Base-by-base conservation (phyloP, 2,329 filamentous ascomycete species). In the Paecilomyces variotii region DNA sequence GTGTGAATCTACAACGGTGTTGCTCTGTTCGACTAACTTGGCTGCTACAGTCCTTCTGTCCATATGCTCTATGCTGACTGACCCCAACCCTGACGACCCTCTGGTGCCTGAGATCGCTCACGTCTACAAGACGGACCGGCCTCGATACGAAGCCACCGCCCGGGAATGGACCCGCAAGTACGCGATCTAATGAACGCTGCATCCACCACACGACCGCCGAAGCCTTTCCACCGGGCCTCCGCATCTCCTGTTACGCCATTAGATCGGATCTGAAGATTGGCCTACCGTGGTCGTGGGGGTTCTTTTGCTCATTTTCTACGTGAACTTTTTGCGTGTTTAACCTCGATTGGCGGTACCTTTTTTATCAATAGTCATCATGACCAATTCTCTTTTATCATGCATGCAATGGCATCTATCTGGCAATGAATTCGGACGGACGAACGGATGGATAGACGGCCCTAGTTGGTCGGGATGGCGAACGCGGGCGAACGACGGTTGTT, bases 81-180 rank as follows among this genome's bases (percentile, higher is more conserved):
- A 99, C 81, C 94, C 94, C 69, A 99, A 99, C 84, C 94, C 94
- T 65, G 94, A 99, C 77, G 94, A 99, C 78, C 94, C 94, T 73
- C 87, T 99, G 67, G 94, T 99, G 62, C 94, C 94, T 64, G 94
- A 99, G 82, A 99, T 99, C 72, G 94, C 94, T 70, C 94, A 99
- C 75, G 91, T 97, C 74, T 99, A 99, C 89, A 99, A 99, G 87
- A 97, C 93, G 65, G 94, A 99, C 79, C 89, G 91, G 69, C 86
- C 90, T 70, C 85, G 91, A 77, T 99, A 99, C 79, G 94, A 99
- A 81, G 90, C 91, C 66, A 97, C 92, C 59, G 94, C 94, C 62
- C 84, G 93, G 69, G 94, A 99, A 81, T 99, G 94, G 94, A 99
- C 94, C 71, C 87, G 93, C 78, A 99, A 99, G 84, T 97, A 97